Base-by-base conservation (phyloP, 495 filamentous ascomycete genomes). In the Penicillium fimorum region DNA sequence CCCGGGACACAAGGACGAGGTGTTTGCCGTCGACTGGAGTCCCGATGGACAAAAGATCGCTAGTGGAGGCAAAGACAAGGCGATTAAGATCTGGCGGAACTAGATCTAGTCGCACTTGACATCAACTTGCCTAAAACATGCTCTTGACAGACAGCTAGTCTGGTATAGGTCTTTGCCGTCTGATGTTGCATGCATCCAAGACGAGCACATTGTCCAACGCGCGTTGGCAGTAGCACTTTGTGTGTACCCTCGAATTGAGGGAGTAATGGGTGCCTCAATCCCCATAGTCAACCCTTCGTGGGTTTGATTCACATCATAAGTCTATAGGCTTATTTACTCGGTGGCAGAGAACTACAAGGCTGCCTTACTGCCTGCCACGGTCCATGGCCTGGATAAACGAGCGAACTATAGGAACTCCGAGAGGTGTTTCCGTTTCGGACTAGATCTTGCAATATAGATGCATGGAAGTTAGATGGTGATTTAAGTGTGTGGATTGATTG, bases 21-120 rank as follows among this genome's bases (percentile, higher is more conserved):
- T 97, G 10, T 96, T 88, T 75, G 90, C 90, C 1, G 87, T 96
- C 17, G 92, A 96, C 69, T 96, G 92, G 92, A 88, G 85, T 66
- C 84, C 89, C 11, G 91, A 96, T 71, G 92, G 92, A 22, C 76
- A 87, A 53, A 87, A 84, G 63, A 91, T 96, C 27, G 87, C 84
- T 20, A 96, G 91, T 67, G 94, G 93, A 35, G 94, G 94, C 13
- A 92, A 92, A 63, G 94, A 98, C 74, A 96, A 94, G 75, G 87
- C 85, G 35, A 87, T 96, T 41, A 82, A 89, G 67, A 83, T 93
- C 51, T 96, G 92, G 92, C 83, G 87, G 58, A 80, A 87, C 71
- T 88, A 71, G 78, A 56, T n/a, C 25, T 49, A 40, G 55, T 56
- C 37, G 53, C 33, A 54, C 40, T 53, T 59, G 52, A 53, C 47